A percentile compares a stretch with the other conserved stretches of the same genome.
Evolutionary conservation across 768 basidiomycete genomes (phyloP).

Genomic region (Fistulinella prunicolor): DNA sequence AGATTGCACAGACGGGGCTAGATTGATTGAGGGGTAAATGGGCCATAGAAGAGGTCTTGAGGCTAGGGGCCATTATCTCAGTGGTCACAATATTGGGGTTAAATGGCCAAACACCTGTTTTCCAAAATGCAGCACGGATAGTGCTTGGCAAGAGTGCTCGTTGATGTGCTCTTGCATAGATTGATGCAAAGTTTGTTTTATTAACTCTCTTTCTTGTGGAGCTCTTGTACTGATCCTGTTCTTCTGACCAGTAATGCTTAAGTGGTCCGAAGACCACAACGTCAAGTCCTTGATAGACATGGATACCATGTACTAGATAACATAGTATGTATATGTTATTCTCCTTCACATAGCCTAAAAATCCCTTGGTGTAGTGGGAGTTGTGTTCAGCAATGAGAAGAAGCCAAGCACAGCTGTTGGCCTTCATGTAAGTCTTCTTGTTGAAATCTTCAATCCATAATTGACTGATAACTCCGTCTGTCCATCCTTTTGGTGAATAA

Average conservation of each 20-base stretch:
- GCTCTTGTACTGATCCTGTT: conserved; percentile 7
- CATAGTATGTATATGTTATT: conserved; percentile 40
- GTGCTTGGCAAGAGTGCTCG: background rate
- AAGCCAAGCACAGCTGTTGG: conserved; percentile 24
- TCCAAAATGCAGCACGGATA: background rate
- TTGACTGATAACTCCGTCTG: conserved; percentile 26
- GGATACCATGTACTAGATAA: conserved; percentile 33
- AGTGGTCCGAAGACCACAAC: conserved; percentile 35
- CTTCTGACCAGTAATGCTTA: conserved; percentile 28
- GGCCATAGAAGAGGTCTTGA: background rate
- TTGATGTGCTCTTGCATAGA: background rate
- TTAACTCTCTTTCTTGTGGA: background rate
- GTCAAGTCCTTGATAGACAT: background rate
- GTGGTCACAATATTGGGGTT: background rate
- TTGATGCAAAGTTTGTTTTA: background rate
- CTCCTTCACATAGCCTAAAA: conserved; percentile 37
- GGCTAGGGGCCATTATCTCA: background rate
- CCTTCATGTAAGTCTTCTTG: conserved; percentile 32
- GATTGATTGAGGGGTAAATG: background rate
- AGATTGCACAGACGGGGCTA: background rate
- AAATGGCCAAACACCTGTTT: background rate
- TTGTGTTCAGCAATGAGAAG: conserved; percentile 47
- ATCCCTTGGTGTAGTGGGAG: conserved; percentile 38
- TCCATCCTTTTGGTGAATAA: conserved; percentile 24
- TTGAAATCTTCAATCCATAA: conserved; percentile 33